Evolutionary conservation across 2,329 filamentous ascomycete species (phyloP).

Genomic region (Apiospora koreana): DNA sequence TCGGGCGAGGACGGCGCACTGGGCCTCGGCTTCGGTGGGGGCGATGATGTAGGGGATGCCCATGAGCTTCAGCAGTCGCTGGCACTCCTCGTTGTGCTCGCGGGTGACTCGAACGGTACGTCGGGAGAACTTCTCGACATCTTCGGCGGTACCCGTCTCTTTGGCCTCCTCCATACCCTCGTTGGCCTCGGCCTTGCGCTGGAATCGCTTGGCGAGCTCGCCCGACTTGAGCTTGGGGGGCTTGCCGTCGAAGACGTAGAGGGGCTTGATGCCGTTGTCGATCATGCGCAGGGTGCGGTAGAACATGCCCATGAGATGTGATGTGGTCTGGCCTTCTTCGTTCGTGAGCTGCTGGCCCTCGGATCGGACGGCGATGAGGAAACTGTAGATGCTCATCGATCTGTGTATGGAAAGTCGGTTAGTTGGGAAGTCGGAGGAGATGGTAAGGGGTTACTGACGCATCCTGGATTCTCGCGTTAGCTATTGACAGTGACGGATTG

Average conservation of each 20-base stretch:
- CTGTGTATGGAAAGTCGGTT: slow-evolving; percentile 38
- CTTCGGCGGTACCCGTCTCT: slow-evolving; percentile 92
- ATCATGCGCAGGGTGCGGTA: slow-evolving; percentile 98
- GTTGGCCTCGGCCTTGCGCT: slow-evolving; percentile 89
- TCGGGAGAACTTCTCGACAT: slow-evolving; percentile 97
- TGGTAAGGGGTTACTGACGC: slow-evolving; percentile 44
- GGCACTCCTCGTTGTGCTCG: slow-evolving; percentile 95
- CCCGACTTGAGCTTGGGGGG: slow-evolving; percentile 97
- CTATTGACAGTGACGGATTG: background rate
- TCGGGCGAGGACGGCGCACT: slow-evolving; percentile 86
- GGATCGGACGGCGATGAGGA: slow-evolving; percentile 94
- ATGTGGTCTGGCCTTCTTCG: slow-evolving; percentile 94
- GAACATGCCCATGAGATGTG: slow-evolving; percentile 99
- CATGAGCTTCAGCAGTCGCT: slow-evolving; percentile 89
- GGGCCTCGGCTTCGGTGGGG: slow-evolving; percentile 94
- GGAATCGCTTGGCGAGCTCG: slow-evolving; percentile 93
- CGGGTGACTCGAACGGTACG: slow-evolving; percentile 92
- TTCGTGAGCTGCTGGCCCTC: slow-evolving; percentile 95
- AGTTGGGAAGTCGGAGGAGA: background rate
- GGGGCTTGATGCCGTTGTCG: slow-evolving; percentile 97
- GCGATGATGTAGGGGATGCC: slow-evolving; percentile 93
- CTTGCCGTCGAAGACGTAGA: slow-evolving; percentile 97
- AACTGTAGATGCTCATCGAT: slow-evolving; percentile 99
- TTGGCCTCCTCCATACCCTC: slow-evolving; percentile 93
- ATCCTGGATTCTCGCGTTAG: slow-evolving; percentile 45